phyloP scores from a whole-genome alignment of 192 early-diverging fungal genomes.

The Geranomyces michiganensis region DNA sequence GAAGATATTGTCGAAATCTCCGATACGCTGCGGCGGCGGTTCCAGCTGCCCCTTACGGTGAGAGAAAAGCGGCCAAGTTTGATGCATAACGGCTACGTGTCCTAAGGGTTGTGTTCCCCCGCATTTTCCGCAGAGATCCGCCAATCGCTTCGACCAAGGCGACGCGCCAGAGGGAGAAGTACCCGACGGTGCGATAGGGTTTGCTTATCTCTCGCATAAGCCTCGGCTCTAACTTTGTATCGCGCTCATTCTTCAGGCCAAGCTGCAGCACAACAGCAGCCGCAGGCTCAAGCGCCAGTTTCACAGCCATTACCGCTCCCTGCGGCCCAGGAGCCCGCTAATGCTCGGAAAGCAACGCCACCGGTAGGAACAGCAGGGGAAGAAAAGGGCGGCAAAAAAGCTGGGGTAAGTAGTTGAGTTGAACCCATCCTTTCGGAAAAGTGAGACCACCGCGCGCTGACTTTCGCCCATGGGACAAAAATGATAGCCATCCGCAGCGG shows the following conservation, averaged over 20 bases:
- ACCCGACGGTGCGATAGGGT: too few species aligned
- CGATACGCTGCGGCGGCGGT: slow-evolving; percentile 24
- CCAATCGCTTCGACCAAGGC: too few species aligned
- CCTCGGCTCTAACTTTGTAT: too few species aligned
- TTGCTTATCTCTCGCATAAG: neutral
- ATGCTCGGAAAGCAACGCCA: slow-evolving; percentile 22
- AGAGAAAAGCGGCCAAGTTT: too few species aligned
- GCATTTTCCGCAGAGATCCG: too few species aligned
- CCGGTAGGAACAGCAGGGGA: slow-evolving; percentile 14
- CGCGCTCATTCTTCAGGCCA: slow-evolving; percentile 1
- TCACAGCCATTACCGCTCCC: neutral
- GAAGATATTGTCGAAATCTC: slow-evolving; percentile 32
- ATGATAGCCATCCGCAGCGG: slow-evolving; percentile 6
- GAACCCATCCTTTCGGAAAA: too few species aligned
- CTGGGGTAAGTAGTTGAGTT: neutral
- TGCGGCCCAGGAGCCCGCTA: neutral
- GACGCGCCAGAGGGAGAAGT: too few species aligned
- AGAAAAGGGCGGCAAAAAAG: slow-evolving; percentile 5
- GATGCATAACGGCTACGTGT: too few species aligned
- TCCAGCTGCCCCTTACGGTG: slow-evolving; percentile 4
- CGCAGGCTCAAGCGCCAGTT: neutral
- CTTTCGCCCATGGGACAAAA: too few species aligned
- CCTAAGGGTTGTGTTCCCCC: too few species aligned
- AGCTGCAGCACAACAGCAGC: slow-evolving; percentile 8
- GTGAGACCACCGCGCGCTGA: neutral